Evolutionary conservation across 768 basidiomycete genomes (phyloP), one percentile per base, ranked within the genome.

Genomic region (Mycena polygramma): DNA sequence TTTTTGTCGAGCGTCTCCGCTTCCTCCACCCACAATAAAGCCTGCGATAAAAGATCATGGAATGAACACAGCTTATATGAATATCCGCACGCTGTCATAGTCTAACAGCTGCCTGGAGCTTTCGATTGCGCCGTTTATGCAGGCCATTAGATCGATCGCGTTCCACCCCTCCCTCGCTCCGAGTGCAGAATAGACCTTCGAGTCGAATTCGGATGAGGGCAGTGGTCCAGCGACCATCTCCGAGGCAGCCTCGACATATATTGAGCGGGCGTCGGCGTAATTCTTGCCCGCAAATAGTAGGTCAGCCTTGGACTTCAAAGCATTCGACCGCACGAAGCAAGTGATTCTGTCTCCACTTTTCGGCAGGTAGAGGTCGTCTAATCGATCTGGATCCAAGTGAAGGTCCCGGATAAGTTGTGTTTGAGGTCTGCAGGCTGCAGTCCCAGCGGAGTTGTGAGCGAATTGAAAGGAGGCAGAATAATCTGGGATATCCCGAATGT

Each of bases 11-110:
- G 61, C 1, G 76, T 69, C 20, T 75, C 62, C 7, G 77, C 75
- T 70, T 82, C 80, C 22, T 77, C 74, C 5, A 76, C 41, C 79
- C 79, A 82, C 20, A 73, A 73, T 15, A 82, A 61, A 2, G 80
- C 79, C 80, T n/a, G n/a, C n/a, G n/a, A n/a, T 81, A 48, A 74
- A 74, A 75, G 3, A 57, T 66, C 19, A 55, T 41, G 1, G n/a
- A 35, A 37, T 17, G 35, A n/a, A 22, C 0, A 19, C 7, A 43
- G n/a, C n/a, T 9, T 57, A 43, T 9, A 65, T 3, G 35, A 20
- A 24, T 19, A 41, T 26, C 45, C 2, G n/a, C 41, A 58, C 64
- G 15, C 10, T 41, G 4, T 26, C 46, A 26, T 66, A 58, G 9
- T 66, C 64, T 19, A 17, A n/a, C 13, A 66, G 46, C 48, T 66